phyloP scores from a whole-genome alignment of 1,284 basidiomycete species.

The Cryptococcus sp. region DNA sequence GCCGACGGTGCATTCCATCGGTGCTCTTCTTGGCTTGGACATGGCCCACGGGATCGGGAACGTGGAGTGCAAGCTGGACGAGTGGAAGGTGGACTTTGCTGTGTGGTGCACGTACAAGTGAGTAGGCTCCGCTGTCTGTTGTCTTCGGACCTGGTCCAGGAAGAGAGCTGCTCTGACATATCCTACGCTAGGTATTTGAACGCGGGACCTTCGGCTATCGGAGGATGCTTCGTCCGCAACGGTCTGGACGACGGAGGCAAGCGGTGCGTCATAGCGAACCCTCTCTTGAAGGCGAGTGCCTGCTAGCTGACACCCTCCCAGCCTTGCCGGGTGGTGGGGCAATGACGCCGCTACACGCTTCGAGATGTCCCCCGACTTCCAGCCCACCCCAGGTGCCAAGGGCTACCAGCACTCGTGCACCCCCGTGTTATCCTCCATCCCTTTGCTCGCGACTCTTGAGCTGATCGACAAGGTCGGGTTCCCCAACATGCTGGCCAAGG shows the following conservation, averaged over 20 bases:
- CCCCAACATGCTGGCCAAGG: conserved; percentile 63
- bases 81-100: conserved; percentile 94
- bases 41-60: conserved; percentile 95
- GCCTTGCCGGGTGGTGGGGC: conserved; percentile 97
- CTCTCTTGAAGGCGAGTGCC: neutral
- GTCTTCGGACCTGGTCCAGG: too few species aligned
- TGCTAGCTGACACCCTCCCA: conserved; percentile 36
- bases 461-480: conserved; percentile 78
- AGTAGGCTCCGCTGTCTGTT: conserved; percentile 8
- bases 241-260: conserved; percentile 45
- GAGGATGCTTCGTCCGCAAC: conserved; percentile 56
- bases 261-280: conserved; percentile 21
- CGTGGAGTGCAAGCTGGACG: conserved; percentile 80
- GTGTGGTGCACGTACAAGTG: conserved; percentile 95
- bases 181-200: conserved; percentile 66
- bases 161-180: neutral
- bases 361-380: conserved; percentile 79
- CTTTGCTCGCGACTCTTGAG: conserved; percentile 75
- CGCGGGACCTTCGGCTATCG: conserved; percentile 91
- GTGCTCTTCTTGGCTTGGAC: conserved; percentile 91
- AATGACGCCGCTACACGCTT: conserved; percentile 85
- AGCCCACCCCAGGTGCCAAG: conserved; percentile 80
- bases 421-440: conserved; percentile 70
- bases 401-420: conserved; percentile 97
- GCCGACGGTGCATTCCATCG: conserved; percentile 69